Evolutionary conservation across 495 filamentous ascomycete genomes (phyloP).

Genomic region (Xylaria cubensis): DNA sequence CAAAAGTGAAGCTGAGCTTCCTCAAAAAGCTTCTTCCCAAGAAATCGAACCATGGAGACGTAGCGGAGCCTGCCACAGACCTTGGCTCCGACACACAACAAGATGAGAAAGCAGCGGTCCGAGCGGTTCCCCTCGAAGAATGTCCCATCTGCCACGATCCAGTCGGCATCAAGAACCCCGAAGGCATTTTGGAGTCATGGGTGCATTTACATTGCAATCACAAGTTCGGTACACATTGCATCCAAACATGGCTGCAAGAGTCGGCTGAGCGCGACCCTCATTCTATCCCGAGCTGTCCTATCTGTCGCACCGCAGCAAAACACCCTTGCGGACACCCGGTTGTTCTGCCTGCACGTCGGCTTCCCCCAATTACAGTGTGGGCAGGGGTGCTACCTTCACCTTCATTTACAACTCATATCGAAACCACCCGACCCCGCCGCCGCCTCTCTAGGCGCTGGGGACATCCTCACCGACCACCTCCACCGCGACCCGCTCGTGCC

Average conservation of each 20-base stretch:
- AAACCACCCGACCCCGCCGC: constrained; percentile 36
- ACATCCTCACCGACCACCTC: constrained; percentile 31
- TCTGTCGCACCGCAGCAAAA: constrained; percentile 47
- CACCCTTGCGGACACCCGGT: constrained; percentile 52
- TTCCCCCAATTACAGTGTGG: constrained; percentile 32
- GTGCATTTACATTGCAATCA: constrained; percentile 53
- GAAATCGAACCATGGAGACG: constrained; percentile 10
- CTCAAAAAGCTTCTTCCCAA: constrained; percentile 36
- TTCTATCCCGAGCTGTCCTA: constrained; percentile 45
- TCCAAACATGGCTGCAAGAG: constrained; percentile 51
- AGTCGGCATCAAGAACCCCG: constrained; percentile 43
- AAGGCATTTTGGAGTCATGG: constrained; percentile 51
- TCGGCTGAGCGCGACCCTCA: constrained; percentile 43
- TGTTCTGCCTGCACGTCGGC: constrained; percentile 17
- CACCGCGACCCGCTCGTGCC: constrained; percentile 34
- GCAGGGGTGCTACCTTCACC: constrained; percentile 32
- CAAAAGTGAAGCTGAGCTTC: constrained; percentile 34
- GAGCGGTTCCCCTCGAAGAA: constrained; percentile 36
- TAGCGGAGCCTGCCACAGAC: constrained; percentile 11
- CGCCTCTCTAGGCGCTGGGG: constrained; percentile 35
- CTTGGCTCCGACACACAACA: constrained; percentile 24
- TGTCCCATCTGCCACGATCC: constrained; percentile 56
- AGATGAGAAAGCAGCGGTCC: constrained; percentile 24
- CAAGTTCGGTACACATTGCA: constrained; percentile 53
- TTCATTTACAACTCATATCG: not conserved